Base-by-base conservation (phyloP, 257 asterid genomes). In the Solanum dulcamara region DNA sequence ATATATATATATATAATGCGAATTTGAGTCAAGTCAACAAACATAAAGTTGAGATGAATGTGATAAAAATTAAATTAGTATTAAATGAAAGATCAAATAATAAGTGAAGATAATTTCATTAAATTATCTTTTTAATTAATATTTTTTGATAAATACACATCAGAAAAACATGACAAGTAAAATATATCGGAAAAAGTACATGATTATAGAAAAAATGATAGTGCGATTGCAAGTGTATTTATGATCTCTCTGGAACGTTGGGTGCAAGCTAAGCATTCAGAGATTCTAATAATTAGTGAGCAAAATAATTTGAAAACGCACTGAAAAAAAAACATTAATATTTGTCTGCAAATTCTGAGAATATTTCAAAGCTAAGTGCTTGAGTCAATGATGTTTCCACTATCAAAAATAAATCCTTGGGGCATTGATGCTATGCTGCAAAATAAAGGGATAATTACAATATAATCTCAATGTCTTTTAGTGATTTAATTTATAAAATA, bases 91-190 rank as follows among this genome's bases (percentile, higher is more conserved):
- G n/a, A 60, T 11, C 7, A 60, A 60, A 59, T 12, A 22, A 57
- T 22, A 22, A 22, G 22, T 22, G 0, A 57, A 9, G 30, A 57
- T 57, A 24, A 10, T 57, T 22, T 57, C 4, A n/a, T 57, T 0
- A 57, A n/a, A n/a, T 57, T 13, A 57, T 28, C 28, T 1, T 55
- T 22, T 55, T 55, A 8, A 7, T 55, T 55, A 22, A 18, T 55
- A 22, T 22, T 8, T 55, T 0, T 55, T 55, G 20, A 22, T 6
- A 20, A 8, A 22, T 5, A 22, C 0, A 2, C 10, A 0, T 0
- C 1, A n/a, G 9, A 57, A 53, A 10, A 59, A 4, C 0, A n/a
- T 10, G 15, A 59, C 15, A 10, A n/a, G 32, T n/a, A 59, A 10
- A n/a, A 59, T 59, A 8, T 0, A n/a, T 59, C 2, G 1, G 7